Evolutionary conservation across 176 grass and related monocot genomes (phyloP), one percentile per base, ranked within the genome.

Genomic region (Eremochloa ophiuroides): DNA sequence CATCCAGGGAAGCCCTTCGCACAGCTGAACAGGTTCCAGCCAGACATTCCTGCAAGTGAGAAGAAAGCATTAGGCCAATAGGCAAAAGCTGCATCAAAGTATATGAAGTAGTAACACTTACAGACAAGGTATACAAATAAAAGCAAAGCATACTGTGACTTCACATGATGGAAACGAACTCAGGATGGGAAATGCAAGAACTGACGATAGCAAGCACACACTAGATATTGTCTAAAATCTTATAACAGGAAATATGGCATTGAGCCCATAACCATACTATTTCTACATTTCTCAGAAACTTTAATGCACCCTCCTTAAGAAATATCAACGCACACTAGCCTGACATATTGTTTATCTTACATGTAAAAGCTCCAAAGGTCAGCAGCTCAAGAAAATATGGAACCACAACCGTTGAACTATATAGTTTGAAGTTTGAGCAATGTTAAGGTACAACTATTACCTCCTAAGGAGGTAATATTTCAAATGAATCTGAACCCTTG

Each of bases 1-100:
- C 29, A 82, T 87, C 65, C 79, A 77, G 79, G 74, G 34, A 77
- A 77, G 73, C 16, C 37, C 66, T 51, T 63, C 53, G 10, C 47
- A 38, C 61, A 62, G 42, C 85, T 15, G 18, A 83, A 64, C 55
- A 55, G 53, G 75, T 77, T 64, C 79, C 58, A 53, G 64, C 55
- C 8, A 18, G 39, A 9, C 17, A 13, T 82, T 51, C 25, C 85
- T 87, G 73, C 79, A 83, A 87, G 51, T 51, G 26, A 56, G 31
- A 73, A 71, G 8, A 71, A 77, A 53, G 50, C 29, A 76, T 26
- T 75, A 62, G 59, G 11, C 23, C 61, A 42, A 70, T 30, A 41
- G 56, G 41, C 11, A 81, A 69, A n/a, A 68, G 39, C 6, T 6
- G 23, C 50, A 51, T 22, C 15, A 26, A 55, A 33, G 47, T 37